Conservation (phyloP, 164 flowering plant genomes). For the Umbellularia californica region DNA sequence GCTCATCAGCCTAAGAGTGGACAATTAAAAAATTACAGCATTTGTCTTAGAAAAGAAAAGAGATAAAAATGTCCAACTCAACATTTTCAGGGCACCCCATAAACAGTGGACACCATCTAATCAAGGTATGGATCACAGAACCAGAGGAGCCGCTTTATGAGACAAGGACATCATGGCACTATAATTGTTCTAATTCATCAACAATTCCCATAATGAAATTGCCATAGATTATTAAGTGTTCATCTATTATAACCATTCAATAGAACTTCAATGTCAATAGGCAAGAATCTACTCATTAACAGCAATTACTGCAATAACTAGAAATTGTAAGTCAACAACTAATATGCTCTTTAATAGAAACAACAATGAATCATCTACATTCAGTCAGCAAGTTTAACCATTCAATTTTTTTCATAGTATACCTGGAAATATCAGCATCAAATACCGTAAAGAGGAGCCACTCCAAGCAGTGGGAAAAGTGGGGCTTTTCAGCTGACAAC, state of each 20-base stretch:
- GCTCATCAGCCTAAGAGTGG: too few species aligned
- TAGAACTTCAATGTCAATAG: not conserved
- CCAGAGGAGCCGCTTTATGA: too few species aligned
- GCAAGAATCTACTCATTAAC: not conserved
- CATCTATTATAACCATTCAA: not conserved
- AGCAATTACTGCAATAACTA: not conserved
- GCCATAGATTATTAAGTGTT: not conserved
- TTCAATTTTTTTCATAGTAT: slow-evolving; percentile 4
- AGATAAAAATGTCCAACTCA: too few species aligned
- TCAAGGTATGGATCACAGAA: too few species aligned
- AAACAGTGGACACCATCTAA: too few species aligned
- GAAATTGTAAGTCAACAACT: not conserved
- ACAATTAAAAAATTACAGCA: too few species aligned
- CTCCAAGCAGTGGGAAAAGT: slow-evolving; percentile 95
- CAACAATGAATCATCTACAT: not conserved
- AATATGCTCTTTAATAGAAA: not conserved
- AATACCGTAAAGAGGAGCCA: slow-evolving; percentile 99
- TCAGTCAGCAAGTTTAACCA: not conserved
- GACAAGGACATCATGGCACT: too few species aligned
- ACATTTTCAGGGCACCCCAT: too few species aligned
- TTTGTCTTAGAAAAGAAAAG: too few species aligned
- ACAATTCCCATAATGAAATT: not conserved
- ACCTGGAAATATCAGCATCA: slow-evolving; percentile 98
- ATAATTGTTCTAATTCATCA: not conserved
- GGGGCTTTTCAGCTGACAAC: slow-evolving; percentile 93